phyloP scores from a whole-genome alignment of 148 eudicot genomes.

The Bassia scoparia region DNA sequence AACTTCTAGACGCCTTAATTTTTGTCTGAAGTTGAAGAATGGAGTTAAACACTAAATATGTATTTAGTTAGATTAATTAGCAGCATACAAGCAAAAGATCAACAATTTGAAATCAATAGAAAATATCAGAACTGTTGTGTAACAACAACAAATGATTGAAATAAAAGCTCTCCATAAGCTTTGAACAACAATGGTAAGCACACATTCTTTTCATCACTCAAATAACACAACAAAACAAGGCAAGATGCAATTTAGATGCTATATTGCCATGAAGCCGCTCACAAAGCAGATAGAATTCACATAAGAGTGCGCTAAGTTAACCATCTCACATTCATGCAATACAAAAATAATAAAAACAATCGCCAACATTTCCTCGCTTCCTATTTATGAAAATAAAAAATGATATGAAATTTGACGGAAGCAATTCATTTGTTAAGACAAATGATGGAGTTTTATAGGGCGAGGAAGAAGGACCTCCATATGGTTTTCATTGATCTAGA shows the following conservation, averaged over 20 bases:
- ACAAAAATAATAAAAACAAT: not conserved
- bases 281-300: not conserved
- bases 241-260: not conserved
- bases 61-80: not conserved
- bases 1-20: conserved; percentile 84
- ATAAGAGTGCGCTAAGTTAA: not conserved
- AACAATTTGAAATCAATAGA: not conserved
- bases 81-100: not conserved
- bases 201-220: not conserved
- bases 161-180: no score
- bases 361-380: not conserved
- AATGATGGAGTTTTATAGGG: no score
- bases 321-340: not conserved
- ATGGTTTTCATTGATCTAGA: no score
- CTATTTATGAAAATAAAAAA: conserved; percentile 1
- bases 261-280: not conserved
- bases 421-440: no score
- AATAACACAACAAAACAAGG: not conserved
- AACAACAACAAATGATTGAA: no score
- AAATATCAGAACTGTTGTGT: not conserved
- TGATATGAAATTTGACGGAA: no score
- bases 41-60: conserved; percentile 14
- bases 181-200: no score
- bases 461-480: no score
- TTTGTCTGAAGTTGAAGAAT: conserved; percentile 50